These are phyloP conservation scores for Davidsoniella neocaledoniae DNA, from an alignment of 2,329 filamentous ascomycete species.

Conservation along the genomic window DNA sequence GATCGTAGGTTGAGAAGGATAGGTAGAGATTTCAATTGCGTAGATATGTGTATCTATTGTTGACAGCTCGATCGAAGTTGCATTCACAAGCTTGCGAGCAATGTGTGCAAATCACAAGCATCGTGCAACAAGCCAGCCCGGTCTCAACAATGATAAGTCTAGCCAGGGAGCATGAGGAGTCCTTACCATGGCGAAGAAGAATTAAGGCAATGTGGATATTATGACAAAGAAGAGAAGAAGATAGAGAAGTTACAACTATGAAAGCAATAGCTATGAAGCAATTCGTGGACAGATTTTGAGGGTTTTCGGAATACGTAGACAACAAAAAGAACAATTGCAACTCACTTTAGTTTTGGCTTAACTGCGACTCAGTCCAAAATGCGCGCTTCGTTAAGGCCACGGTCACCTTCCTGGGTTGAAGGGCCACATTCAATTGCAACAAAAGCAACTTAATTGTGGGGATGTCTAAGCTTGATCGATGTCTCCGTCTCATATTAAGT, in stretches of 20 bases:
- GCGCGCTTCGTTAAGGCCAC: slow-evolving; percentile 4
- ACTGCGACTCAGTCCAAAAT: neutral
- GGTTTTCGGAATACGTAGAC: neutral
- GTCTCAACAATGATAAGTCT: no score
- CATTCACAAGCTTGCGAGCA: no score
- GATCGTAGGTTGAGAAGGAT: no score
- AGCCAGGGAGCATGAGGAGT: no score
- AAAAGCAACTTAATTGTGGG: neutral
- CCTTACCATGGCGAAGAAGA: no score
- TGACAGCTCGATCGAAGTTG: no score
- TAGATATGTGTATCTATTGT: no score
- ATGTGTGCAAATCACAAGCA: no score
- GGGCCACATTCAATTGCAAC: neutral
- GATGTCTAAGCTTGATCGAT: neutral
- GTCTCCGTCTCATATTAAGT: no score
- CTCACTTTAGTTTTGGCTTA: neutral
- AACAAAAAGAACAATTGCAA: neutral
- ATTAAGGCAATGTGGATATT: neutral
- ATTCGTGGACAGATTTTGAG: neutral
- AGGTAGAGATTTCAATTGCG: no score
- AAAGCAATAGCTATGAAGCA: neutral
- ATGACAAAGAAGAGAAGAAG: neutral
- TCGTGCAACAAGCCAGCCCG: no score
- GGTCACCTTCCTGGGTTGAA: slow-evolving; percentile 1
- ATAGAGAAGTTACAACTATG: neutral